Percentiles rank a stretch among this genome's conserved stretches.
Evolutionary conservation across 2,329 filamentous ascomycete genomes (phyloP).

Genomic region (Lanzia echinophila): DNA sequence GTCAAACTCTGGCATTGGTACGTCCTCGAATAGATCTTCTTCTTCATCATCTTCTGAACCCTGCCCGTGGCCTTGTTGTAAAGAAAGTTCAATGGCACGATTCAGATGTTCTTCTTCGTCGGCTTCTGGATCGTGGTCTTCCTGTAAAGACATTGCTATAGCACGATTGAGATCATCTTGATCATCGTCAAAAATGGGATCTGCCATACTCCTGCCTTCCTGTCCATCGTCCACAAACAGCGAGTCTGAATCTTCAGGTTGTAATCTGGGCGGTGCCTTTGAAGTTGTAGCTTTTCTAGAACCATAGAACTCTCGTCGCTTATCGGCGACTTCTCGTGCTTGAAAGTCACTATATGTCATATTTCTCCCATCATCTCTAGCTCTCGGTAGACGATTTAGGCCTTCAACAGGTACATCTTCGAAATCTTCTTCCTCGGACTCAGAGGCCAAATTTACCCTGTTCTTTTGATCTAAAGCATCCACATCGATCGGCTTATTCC

Average conservation of each 20-base stretch:
- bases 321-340: constrained; percentile 23
- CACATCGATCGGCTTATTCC: constrained; percentile 86
- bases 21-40: constrained; percentile 42
- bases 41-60: constrained; percentile 31
- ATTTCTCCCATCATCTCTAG: constrained; percentile 15
- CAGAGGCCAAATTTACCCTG: constrained; percentile 51
- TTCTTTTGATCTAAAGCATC: constrained; percentile 59
- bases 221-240: constrained; percentile 25
- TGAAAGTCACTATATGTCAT: constrained; percentile 24
- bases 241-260: constrained; percentile 20
- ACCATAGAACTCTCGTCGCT: constrained; percentile 17
- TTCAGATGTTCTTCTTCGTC: constrained; percentile 70
- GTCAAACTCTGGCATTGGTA: constrained; percentile 47
- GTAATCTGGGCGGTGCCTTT: constrained; percentile 8
- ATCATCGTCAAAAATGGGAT: constrained; percentile 2
- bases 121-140: constrained; percentile 30
- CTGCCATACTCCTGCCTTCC: constrained; percentile 9
- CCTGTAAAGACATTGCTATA: constrained; percentile 60
- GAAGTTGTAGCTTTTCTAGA: constrained; percentile 12
- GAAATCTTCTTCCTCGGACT: constrained; percentile 55
- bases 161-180: constrained; percentile 10
- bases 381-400: constrained; percentile 30
- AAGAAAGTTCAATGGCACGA: constrained; percentile 76
- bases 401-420: constrained; percentile 33
- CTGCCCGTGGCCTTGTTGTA: constrained; percentile 54